Conservation (phyloP, 768 basidiomycete species). For the Pleurotus sapidus region DNA sequence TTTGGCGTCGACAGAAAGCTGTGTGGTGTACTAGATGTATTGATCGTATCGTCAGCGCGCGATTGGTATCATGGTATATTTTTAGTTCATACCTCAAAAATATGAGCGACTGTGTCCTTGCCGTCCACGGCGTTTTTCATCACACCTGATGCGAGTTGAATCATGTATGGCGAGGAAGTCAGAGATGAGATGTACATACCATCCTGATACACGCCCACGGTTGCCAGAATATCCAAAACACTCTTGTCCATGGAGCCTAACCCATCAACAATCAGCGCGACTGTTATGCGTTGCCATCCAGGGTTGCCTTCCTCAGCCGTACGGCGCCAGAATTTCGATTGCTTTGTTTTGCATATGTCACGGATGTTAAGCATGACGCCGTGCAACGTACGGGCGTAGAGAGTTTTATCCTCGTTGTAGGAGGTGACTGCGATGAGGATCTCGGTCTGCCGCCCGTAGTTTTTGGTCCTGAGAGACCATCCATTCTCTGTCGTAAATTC, state of each 20-base stretch:
- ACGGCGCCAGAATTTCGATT: conserved; percentile 86
- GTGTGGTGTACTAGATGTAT: conserved; percentile 80
- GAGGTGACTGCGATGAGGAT: conserved; percentile 91
- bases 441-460: conserved; percentile 88
- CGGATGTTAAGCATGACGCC: conserved; percentile 97
- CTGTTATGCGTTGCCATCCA: conserved; percentile 88
- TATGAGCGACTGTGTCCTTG: conserved; percentile 87
- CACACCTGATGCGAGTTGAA: conserved; percentile 28
- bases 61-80: neutral
- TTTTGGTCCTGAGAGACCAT: conserved; percentile 78
- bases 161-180: neutral
- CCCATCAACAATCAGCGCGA: conserved; percentile 89
- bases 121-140: conserved; percentile 91
- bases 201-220: conserved; percentile 90
- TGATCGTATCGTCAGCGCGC: conserved; percentile 3
- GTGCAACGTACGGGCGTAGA: conserved; percentile 87
- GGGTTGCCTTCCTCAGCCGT: conserved; percentile 80
- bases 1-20: conserved; percentile 86
- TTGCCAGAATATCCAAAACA: conserved; percentile 83
- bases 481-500: conserved; percentile 78
- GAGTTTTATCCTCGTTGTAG: conserved; percentile 88
- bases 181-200: conserved; percentile 29
- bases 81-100: conserved; percentile 71
- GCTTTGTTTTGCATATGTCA: conserved; percentile 94
- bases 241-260: conserved; percentile 95